A percentile compares a stretch with the other conserved stretches of the same genome.
Conservation (phyloP, 2,329 filamentous ascomycete species). For the Cadophora luteo-olivacea region DNA sequence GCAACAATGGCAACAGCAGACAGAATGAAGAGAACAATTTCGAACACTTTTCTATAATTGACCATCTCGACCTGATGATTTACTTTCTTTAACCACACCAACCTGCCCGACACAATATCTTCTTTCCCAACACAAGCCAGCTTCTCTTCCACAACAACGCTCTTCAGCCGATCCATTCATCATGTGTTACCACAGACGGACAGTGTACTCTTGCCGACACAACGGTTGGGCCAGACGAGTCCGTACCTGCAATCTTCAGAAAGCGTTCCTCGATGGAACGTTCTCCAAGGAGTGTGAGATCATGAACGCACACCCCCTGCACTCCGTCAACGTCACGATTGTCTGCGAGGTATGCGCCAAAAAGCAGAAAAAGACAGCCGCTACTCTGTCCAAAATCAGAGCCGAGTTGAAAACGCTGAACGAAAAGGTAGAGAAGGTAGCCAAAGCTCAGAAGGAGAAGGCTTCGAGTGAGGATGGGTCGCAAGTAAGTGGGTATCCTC, state of each 20-base stretch:
- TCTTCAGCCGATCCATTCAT: neutral
- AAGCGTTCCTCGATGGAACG: conserved; percentile 18
- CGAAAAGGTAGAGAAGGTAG: conserved; percentile 17
- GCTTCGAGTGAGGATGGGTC: neutral
- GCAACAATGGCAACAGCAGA: conserved; percentile 7
- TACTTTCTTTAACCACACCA: neutral
- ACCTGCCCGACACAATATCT: neutral
- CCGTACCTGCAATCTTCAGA: conserved; percentile 20
- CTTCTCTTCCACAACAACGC: neutral
- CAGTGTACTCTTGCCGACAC: conserved; percentile 28
- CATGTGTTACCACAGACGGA: conserved; percentile 32
- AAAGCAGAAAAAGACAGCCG: conserved; percentile 5
- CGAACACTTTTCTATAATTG: neutral
- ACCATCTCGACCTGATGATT: neutral
- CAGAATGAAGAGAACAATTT: conserved; percentile 6
- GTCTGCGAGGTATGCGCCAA: conserved; percentile 21
- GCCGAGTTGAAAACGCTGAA: conserved; percentile 13
- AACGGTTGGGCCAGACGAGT: conserved; percentile 25
- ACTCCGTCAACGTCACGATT: conserved; percentile 16
- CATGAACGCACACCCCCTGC: conserved; percentile 26
- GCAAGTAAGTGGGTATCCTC: neutral
- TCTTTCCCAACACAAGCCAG: neutral
- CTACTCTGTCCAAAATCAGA: neutral
- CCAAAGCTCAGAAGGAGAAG: neutral
- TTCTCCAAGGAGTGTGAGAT: conserved; percentile 17